Percentiles rank a stretch among this genome's conserved stretches.
phyloP scores from a whole-genome alignment of 495 filamentous ascomycete species.

The Penicillium salamii region DNA sequence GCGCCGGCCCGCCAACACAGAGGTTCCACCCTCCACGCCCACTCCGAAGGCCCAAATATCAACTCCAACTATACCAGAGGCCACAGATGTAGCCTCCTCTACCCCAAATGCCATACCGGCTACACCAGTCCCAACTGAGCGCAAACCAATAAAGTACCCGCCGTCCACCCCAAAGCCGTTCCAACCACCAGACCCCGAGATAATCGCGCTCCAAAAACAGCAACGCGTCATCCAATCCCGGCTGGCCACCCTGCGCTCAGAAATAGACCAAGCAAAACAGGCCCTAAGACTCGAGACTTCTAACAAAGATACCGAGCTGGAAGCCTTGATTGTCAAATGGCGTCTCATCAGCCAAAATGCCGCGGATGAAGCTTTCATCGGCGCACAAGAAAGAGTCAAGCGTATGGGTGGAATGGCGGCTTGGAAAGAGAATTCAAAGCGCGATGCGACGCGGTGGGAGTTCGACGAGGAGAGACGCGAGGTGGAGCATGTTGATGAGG shows the following conservation, averaged over 20 bases:
- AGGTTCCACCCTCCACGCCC: constrained; percentile 4
- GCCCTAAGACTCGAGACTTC: constrained; percentile 48
- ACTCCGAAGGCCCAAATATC: neutral
- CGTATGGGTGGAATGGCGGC: constrained; percentile 57
- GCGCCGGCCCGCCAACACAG: constrained; percentile 26
- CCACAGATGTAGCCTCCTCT: neutral
- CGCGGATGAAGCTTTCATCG: constrained; percentile 50
- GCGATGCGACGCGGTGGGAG: constrained; percentile 32
- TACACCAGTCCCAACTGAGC: neutral
- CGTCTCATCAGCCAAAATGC: constrained; percentile 42
- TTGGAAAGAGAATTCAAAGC: constrained; percentile 48
- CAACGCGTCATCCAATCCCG: constrained; percentile 32
- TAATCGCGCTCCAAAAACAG: constrained; percentile 30
- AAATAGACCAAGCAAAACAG: constrained; percentile 49
- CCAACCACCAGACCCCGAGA: constrained; percentile 16
- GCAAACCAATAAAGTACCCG: constrained; percentile 4
- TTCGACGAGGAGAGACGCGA: constrained; percentile 22
- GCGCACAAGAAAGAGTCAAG: constrained; percentile 39
- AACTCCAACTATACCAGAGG: neutral
- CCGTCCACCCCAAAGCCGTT: constrained; percentile 6
- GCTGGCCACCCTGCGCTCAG: constrained; percentile 29
- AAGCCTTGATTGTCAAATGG: constrained; percentile 49
- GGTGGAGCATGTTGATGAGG: constrained; percentile 23
- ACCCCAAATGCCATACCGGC: too few species aligned
- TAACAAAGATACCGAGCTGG: constrained; percentile 45